These are phyloP conservation scores for Candida tammaniensis DNA, from an alignment of 805 yeast genomes.

Conservation along the genomic window DNA sequence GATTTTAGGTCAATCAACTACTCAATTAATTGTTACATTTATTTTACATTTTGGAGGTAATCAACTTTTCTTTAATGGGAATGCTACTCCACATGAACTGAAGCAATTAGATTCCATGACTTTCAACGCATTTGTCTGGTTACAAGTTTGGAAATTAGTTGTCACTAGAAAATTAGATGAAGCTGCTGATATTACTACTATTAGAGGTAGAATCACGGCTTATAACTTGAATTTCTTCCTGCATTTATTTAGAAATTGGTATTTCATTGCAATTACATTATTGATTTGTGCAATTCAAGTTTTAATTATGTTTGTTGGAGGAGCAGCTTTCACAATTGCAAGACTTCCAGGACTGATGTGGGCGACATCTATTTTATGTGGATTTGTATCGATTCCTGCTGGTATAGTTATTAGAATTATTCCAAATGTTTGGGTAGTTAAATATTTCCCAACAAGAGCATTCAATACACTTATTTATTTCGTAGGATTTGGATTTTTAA, in stretches of 20 bases:
- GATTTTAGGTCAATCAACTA: slow-evolving; percentile 83
- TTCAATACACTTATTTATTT: slow-evolving; percentile 39
- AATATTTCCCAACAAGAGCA: slow-evolving; percentile 60
- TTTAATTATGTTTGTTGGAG: slow-evolving; percentile 94
- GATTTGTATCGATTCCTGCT: slow-evolving; percentile 74
- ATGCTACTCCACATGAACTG: slow-evolving; percentile 39
- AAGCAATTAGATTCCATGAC: slow-evolving; percentile 78
- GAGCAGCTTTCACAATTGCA: slow-evolving; percentile 85
- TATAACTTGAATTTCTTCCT: slow-evolving; percentile 79
- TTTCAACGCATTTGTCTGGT: slow-evolving; percentile 96
- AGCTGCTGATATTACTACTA: slow-evolving; percentile 61
- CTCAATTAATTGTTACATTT: slow-evolving; percentile 80
- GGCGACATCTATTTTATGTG: slow-evolving; percentile 84
- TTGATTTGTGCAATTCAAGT: slow-evolving; percentile 84
- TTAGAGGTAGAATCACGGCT: slow-evolving; percentile 56
- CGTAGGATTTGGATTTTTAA: slow-evolving; percentile 35
- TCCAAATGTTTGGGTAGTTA: slow-evolving; percentile 76
- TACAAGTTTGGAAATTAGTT: slow-evolving; percentile 91
- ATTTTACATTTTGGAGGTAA: slow-evolving; percentile 77
- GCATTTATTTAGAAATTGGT: slow-evolving; percentile 78
- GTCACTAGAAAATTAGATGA: slow-evolving; percentile 90
- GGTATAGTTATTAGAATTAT: slow-evolving; percentile 74
- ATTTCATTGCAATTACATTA: slow-evolving; percentile 67
- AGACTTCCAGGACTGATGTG: slow-evolving; percentile 84
- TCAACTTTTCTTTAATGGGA: slow-evolving; percentile 43